These are phyloP conservation scores for Thielaviopsis euricoi DNA, from an alignment of 2,329 filamentous ascomycete genomes.

Conservation along the genomic window DNA sequence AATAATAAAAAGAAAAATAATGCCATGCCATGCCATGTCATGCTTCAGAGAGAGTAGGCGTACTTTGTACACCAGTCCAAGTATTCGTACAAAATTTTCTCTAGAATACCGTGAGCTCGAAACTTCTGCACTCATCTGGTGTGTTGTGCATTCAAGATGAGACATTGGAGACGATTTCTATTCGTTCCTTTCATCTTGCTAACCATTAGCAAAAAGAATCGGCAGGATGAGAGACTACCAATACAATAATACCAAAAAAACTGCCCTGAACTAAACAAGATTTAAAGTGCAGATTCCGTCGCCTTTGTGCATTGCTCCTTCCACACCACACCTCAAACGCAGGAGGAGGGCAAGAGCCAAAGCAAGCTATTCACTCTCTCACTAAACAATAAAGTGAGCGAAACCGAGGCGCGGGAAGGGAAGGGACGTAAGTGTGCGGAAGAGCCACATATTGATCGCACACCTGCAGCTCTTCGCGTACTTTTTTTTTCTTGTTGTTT, in stretches of 20 bases:
- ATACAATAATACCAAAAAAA: too few species aligned
- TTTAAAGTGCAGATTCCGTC: neutral
- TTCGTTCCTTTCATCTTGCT: neutral
- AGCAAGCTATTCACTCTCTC: too few species aligned
- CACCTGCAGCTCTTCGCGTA: neutral
- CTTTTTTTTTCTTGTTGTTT: neutral
- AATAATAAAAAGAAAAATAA: too few species aligned
- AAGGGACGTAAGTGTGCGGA: neutral
- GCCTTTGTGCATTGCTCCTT: neutral
- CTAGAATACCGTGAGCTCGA: neutral
- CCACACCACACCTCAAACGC: too few species aligned
- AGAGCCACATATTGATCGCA: neutral
- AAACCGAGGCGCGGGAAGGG: too few species aligned
- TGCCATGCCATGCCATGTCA: neutral
- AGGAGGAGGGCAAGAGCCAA: too few species aligned
- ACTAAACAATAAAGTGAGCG: too few species aligned
- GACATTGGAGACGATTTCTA: neutral
- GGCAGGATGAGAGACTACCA: neutral
- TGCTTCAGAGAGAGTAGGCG: neutral
- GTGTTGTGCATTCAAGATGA: neutral
- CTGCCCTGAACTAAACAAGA: neutral
- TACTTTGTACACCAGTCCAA: too few species aligned
- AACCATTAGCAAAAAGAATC: neutral
- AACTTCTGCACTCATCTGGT: too few species aligned
- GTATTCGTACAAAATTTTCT: too few species aligned